These are phyloP conservation scores for Aspergillus diversus DNA, from an alignment of 495 filamentous ascomycete species.

Conservation along the genomic window DNA sequence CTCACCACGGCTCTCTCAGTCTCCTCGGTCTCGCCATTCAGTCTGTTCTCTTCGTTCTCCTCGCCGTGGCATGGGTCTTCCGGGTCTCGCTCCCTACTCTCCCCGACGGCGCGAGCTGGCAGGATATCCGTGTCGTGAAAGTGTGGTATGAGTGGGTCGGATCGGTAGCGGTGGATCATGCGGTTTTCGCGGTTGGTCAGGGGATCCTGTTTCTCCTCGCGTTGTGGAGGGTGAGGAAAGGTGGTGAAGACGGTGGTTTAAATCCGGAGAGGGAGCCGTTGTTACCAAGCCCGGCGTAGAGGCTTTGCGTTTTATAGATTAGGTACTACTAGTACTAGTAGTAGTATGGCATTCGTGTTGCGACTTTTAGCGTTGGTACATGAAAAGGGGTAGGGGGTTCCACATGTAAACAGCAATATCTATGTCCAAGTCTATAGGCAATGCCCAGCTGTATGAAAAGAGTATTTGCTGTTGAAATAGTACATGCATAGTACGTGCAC, in stretches of 20 bases:
- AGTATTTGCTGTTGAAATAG: no score
- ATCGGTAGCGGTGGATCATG: background rate
- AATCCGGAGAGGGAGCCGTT: slow-evolving; percentile 5
- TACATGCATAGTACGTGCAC: no score
- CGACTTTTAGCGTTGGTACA: no score
- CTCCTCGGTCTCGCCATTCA: slow-evolving; percentile 10
- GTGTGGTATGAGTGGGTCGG: slow-evolving; percentile 6
- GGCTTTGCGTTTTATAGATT: background rate
- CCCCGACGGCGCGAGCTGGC: slow-evolving; percentile 8
- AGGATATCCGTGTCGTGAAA: background rate
- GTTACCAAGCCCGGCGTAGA: background rate
- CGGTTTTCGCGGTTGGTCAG: slow-evolving; percentile 2
- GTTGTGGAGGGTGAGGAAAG: background rate
- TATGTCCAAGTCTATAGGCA: no score
- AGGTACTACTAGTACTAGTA: no score
- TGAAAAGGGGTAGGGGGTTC: no score
- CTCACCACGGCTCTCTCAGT: slow-evolving; percentile 1
- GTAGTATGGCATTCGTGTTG: no score
- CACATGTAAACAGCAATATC: no score
- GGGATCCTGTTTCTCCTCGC: slow-evolving; percentile 1
- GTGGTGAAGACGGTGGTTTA: background rate
- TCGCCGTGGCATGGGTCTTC: slow-evolving; percentile 13
- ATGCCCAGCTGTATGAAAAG: no score
- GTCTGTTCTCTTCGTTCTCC: slow-evolving; percentile 4
- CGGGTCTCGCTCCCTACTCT: slow-evolving; percentile 10